A percentile compares a stretch with the other conserved stretches of the same genome.
These are phyloP conservation scores for Ceratocystis albifundus DNA, from an alignment of 2,329 filamentous ascomycete species.

Conservation along the genomic window DNA sequence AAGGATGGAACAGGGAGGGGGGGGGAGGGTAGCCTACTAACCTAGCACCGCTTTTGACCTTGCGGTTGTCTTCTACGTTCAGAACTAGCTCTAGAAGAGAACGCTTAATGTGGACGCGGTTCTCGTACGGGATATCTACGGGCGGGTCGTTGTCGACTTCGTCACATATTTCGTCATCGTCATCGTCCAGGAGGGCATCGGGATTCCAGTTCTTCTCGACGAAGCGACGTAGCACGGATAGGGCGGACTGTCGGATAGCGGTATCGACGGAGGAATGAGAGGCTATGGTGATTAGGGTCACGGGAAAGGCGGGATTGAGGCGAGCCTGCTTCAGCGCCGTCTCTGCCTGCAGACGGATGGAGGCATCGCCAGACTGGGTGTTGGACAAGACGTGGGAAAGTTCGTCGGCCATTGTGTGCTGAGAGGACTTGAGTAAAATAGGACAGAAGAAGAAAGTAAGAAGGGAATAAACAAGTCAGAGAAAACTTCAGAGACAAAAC, in stretches of 20 bases:
- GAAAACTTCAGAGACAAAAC: neutral
- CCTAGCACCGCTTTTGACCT: constrained; percentile 80
- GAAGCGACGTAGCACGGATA: constrained; percentile 70
- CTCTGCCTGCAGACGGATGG: constrained; percentile 75
- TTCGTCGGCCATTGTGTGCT: constrained; percentile 68
- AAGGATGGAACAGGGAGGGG: neutral
- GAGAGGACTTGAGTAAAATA: neutral
- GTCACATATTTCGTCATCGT: constrained; percentile 50
- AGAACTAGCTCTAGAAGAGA: constrained; percentile 67
- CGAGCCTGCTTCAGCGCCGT: constrained; percentile 64
- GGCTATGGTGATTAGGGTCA: constrained; percentile 69
- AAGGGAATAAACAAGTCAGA: neutral
- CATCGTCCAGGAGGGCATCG: constrained; percentile 58
- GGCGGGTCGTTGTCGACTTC: constrained; percentile 37
- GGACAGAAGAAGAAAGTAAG: neutral
- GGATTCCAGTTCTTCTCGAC: constrained; percentile 76
- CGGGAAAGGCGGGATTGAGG: constrained; percentile 58
- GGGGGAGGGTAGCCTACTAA: constrained; percentile 35
- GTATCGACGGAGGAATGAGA: constrained; percentile 61
- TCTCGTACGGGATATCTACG: constrained; percentile 28
- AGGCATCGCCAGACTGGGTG: constrained; percentile 67
- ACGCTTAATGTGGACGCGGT: constrained; percentile 59
- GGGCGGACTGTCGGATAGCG: constrained; percentile 69
- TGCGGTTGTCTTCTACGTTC: constrained; percentile 62
- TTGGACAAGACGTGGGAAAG: constrained; percentile 78